Base-by-base conservation (phyloP, 2,329 filamentous ascomycete species). In the Fusarium sterilihyphosum region DNA sequence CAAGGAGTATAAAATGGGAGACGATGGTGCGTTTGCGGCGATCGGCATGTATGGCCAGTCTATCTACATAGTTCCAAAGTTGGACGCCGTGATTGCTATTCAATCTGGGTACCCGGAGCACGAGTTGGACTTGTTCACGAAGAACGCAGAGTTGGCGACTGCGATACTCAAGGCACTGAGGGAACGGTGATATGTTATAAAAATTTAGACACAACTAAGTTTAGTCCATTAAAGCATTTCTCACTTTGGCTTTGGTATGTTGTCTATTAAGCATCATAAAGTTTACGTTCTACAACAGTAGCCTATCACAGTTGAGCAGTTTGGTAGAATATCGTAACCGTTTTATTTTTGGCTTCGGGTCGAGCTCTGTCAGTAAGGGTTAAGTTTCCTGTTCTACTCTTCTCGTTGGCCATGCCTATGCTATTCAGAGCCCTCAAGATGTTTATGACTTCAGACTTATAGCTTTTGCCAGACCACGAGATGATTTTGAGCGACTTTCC, bases 91-190 rank as follows among this genome's bases (percentile, higher is more conserved):
- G 10, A 60, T 74, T 8, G 72, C 72, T 10, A 56, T 73, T 18
- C 72, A 74, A 43, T 74, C 72, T 24, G 72, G 72, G 6, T 74
- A 74, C 53, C 72, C 72, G 2, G 72, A 74, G 26, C 72, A 74
- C 46, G 70, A 74, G n/a, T 40, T 61, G 26, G 64, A 74, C 11
- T 33, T 73, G 4, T 74, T 74, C 35, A 40, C 57, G 3, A 59
- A 57, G 7, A 74, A 74, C 8, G 56, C 73, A 22, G 67, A 75
- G 16, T 37, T 73, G 47, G 72, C 68, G 3, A 62, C 68, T 16
- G 54, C 68, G 6, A 57, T 74, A 18, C 17, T 75, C 22, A 74
- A 63, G 22, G 47, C 18, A 33, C 8, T 74, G 12, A 65, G 29
- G 18, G 9, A 16, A 5, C 14, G 3, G 17, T 16, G 5, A 37